Evolutionary conservation across 306 rosid species (phyloP), one percentile per base, ranked within the genome.

Genomic region (Adenanthera pavonina): DNA sequence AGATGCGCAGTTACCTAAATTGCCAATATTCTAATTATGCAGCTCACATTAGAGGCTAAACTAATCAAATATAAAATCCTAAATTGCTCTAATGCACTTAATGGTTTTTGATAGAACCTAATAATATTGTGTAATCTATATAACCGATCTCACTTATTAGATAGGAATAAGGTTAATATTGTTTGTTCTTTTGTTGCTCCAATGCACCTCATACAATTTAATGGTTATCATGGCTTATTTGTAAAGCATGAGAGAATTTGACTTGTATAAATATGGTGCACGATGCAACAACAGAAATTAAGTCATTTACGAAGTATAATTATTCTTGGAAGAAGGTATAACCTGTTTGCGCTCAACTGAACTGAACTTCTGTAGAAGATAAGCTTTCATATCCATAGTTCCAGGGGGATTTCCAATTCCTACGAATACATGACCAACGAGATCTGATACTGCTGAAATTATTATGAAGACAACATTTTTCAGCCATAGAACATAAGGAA

Each of bases 371-470:
- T 92, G 97, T 48, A 93, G 91, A 82, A 95, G 93, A 87, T 20
- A 93, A 41, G 98, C 98, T 90, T 87, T 87, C 86, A 87, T 67
- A 84, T 95, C 99, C 99, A 93, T 93, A 52, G 87, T 77, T 41
- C 96, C 98, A 62, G 92, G 98, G 72, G 97, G 93, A 76, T 91
- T 95, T 80, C 98, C 94, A 54, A 95, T 92, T 79, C 99, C 99
- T 95, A 88, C 69, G 78, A 25, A 59, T 17, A 11, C 14, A 34
- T 7, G 11, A 20, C 56, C 17, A 71, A 82, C 76, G 81, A 68
- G 12, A 82, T 72, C 57, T 56, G 75, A 40, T 13, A 78, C 35
- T 11, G 49, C 36, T 61, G 83, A 59, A 75, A 69, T 66, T 44
- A 75, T 43, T 36, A 34, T 57, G 64, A 35, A 66, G 20, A 54